These are phyloP conservation scores for Alternaria hordeiaustralica DNA, from an alignment of 2,329 filamentous ascomycete genomes.

Conservation along the genomic window DNA sequence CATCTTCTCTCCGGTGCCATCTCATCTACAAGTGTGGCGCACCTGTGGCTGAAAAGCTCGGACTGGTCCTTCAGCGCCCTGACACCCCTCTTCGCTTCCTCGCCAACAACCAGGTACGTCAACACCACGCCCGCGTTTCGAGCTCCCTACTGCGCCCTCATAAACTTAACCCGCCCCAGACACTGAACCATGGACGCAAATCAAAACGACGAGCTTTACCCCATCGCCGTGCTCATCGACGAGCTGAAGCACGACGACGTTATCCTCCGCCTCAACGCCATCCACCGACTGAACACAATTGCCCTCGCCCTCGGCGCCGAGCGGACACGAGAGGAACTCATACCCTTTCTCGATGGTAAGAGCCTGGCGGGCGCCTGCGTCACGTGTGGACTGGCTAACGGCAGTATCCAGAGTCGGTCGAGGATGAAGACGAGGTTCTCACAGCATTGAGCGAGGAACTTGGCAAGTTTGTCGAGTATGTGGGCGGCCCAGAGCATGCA, in stretches of 20 bases:
- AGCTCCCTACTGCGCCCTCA: slow-evolving; percentile 30
- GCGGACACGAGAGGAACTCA: slow-evolving; percentile 96
- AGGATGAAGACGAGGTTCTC: slow-evolving; percentile 98
- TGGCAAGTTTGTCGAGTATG: slow-evolving; percentile 95
- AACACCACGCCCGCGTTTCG: slow-evolving; percentile 36
- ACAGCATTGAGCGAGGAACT: slow-evolving; percentile 97
- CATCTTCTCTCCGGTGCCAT: not conserved
- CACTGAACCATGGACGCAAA: slow-evolving; percentile 78
- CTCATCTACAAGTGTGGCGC: not conserved
- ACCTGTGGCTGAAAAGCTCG: slow-evolving; percentile 17
- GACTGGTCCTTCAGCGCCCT: slow-evolving; percentile 21
- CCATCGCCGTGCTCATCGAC: slow-evolving; percentile 99
- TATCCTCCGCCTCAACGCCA: slow-evolving; percentile 95
- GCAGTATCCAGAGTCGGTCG: slow-evolving; percentile 80
- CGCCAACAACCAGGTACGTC: slow-evolving; percentile 45
- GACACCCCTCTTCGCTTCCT: slow-evolving; percentile 36
- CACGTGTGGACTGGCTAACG: slow-evolving; percentile 40
- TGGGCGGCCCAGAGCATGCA: slow-evolving; percentile 89
- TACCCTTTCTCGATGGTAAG: slow-evolving; percentile 98
- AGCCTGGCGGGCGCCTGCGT: slow-evolving; percentile 29
- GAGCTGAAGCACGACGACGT: slow-evolving; percentile 99
- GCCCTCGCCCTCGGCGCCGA: slow-evolving; percentile 94
- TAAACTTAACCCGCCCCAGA: slow-evolving; percentile 34
- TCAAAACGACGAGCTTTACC: slow-evolving; percentile 98
- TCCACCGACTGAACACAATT: slow-evolving; percentile 97